Conservation (phyloP, 2,329 filamentous ascomycete species). For the Aulographum hederae region DNA sequence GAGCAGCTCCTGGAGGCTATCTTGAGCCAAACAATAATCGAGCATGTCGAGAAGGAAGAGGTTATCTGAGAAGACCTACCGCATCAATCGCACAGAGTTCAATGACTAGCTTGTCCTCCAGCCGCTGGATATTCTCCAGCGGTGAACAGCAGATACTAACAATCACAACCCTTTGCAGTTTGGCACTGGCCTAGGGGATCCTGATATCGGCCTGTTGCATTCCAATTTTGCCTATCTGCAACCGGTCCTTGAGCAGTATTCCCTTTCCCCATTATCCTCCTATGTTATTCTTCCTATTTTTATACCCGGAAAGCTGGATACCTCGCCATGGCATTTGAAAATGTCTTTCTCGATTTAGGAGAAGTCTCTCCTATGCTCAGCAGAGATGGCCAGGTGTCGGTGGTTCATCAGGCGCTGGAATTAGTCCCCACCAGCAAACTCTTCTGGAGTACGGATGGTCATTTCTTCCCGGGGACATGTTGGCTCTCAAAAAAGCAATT, state of each 20-base stretch:
- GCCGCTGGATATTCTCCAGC: slow-evolving; percentile 38
- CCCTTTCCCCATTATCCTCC: slow-evolving; percentile 51
- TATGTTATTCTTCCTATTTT: slow-evolving; percentile 68
- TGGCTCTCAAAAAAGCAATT: slow-evolving; percentile 56
- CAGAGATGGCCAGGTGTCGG: slow-evolving; percentile 52
- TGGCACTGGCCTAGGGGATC: slow-evolving; percentile 68
- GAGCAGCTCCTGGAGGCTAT: slow-evolving; percentile 39
- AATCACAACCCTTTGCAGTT: slow-evolving; percentile 60
- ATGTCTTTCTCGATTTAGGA: slow-evolving; percentile 69
- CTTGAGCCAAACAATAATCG: slow-evolving; percentile 20
- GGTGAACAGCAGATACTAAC: slow-evolving; percentile 20
- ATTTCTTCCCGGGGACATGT: slow-evolving; percentile 64
- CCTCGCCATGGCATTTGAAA: slow-evolving; percentile 56
- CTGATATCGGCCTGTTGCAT: slow-evolving; percentile 50
- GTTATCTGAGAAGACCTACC: slow-evolving; percentile 19
- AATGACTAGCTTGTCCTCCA: slow-evolving; percentile 53
- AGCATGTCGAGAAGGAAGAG: slow-evolving; percentile 23
- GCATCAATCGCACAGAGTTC: slow-evolving; percentile 43
- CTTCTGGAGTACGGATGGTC: slow-evolving; percentile 64
- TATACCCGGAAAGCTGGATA: slow-evolving; percentile 66
- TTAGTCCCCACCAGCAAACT: slow-evolving; percentile 58
- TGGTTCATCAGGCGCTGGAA: slow-evolving; percentile 57
- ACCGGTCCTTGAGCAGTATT: slow-evolving; percentile 49
- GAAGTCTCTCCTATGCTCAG: slow-evolving; percentile 68
- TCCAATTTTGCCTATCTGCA: slow-evolving; percentile 64